These are phyloP conservation scores for Colletotrichum abscissum DNA, from an alignment of 2,329 filamentous ascomycete species.

Conservation along the genomic window DNA sequence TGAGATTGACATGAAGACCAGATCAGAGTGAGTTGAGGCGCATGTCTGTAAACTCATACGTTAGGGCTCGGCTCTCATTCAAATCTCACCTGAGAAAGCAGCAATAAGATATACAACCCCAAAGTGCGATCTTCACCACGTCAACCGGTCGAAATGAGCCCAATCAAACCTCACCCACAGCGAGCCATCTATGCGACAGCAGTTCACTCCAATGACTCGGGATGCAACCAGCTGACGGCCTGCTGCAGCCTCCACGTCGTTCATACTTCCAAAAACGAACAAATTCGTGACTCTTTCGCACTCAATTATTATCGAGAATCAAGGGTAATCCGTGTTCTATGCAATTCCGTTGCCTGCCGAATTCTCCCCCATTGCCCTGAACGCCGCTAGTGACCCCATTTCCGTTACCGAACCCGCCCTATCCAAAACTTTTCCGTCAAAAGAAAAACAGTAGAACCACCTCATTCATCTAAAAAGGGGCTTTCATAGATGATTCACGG, in stretches of 20 bases:
- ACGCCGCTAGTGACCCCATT: constrained; percentile 9
- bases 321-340: constrained; percentile 31
- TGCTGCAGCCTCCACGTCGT: neutral
- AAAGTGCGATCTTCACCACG: constrained; percentile 6
- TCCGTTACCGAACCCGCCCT: neutral
- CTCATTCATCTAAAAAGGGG: no score
- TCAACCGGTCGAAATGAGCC: constrained; percentile 2
- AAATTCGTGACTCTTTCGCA: neutral
- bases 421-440: neutral
- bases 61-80: neutral
- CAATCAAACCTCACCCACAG: constrained; percentile 8
- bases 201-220: constrained; percentile 22
- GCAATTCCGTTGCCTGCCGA: constrained; percentile 12
- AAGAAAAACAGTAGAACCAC: neutral
- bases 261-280: neutral
- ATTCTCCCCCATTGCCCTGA: constrained; percentile 3
- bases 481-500: neutral
- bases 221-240: neutral
- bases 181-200: neutral
- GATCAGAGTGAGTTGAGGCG: neutral
- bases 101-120: neutral
- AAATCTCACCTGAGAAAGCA: neutral
- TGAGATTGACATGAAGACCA: neutral
- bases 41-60: neutral
- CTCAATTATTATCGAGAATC: constrained; percentile 13